Evolutionary conservation across 1,284 basidiomycete species (phyloP).

Genomic region (Hortiboletus rubellus): DNA sequence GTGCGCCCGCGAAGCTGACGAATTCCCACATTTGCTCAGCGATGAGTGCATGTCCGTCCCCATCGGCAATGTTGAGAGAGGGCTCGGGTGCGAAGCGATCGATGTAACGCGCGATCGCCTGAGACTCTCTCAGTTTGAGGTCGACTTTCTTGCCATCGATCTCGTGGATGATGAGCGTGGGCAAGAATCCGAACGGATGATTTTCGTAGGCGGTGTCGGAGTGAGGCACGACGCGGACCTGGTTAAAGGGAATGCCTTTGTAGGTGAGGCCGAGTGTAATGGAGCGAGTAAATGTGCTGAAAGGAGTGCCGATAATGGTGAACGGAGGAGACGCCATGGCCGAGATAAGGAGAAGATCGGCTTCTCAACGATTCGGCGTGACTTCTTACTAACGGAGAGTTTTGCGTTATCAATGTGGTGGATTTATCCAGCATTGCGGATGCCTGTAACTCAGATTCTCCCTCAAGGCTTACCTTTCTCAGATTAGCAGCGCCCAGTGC

Average conservation of each 20-base stretch:
- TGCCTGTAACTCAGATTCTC: no score
- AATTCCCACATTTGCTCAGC: constrained; percentile 37
- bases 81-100: constrained; percentile 32
- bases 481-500: no score
- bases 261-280: constrained; percentile 32
- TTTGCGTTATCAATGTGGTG: no score
- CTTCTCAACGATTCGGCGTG: constrained; percentile 3
- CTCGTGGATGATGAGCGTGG: constrained; percentile 32
- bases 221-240: constrained; percentile 29
- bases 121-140: constrained; percentile 31
- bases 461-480: no score
- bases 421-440: no score
- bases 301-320: constrained; percentile 36
- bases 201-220: constrained; percentile 30
- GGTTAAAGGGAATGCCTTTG: constrained; percentile 30
- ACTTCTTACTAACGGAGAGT: no score
- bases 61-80: constrained; percentile 21
- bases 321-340: constrained; percentile 23
- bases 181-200: constrained; percentile 36
- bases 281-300: constrained; percentile 37
- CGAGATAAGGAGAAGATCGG: not conserved
- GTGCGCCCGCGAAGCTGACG: constrained; percentile 24
- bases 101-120: constrained; percentile 31
- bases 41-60: constrained; percentile 24
- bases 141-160: constrained; percentile 24